Evolutionary conservation across 108 stramenopile genomes (phyloP).

Genomic region (Nitzschia sp.): DNA sequence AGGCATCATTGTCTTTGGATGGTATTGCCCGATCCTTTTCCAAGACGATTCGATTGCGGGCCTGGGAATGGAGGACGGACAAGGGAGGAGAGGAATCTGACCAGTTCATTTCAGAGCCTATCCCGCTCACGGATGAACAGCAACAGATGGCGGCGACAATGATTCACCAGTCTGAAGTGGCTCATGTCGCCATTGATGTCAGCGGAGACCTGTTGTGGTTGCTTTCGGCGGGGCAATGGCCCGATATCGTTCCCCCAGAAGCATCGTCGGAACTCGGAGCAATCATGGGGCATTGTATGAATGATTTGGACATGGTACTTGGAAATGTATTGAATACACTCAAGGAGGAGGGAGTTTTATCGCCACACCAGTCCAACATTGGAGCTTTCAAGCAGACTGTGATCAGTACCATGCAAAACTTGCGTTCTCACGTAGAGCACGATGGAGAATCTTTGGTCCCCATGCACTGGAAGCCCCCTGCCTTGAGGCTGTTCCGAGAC

Average conservation of each 20-base stretch:
- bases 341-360: constrained; percentile 80
- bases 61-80: constrained; percentile 54
- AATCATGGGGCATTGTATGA: constrained; percentile 63
- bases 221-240: constrained; percentile 86
- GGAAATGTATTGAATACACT: constrained; percentile 70
- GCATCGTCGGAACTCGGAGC: constrained; percentile 74
- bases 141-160: constrained; percentile 68
- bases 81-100: constrained; percentile 39
- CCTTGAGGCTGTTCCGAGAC: constrained; percentile 58
- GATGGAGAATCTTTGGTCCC: constrained; percentile 64
- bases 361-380: constrained; percentile 76
- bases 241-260: constrained; percentile 67
- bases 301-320: constrained; percentile 62
- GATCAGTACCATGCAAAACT: constrained; percentile 50
- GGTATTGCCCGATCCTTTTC: constrained; percentile 63
- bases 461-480: constrained; percentile 80
- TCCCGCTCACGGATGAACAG: constrained; percentile 54
- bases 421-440: constrained; percentile 64
- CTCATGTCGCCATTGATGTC: constrained; percentile 58
- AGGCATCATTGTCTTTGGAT: constrained; percentile 64
- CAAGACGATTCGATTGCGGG: constrained; percentile 43
- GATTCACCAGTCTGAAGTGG: constrained; percentile 75
- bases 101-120: constrained; percentile 7
- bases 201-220: constrained; percentile 66
- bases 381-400: constrained; percentile 65